Conservation (phyloP, 768 basidiomycete species). For the Lentinula edodes region DNA sequence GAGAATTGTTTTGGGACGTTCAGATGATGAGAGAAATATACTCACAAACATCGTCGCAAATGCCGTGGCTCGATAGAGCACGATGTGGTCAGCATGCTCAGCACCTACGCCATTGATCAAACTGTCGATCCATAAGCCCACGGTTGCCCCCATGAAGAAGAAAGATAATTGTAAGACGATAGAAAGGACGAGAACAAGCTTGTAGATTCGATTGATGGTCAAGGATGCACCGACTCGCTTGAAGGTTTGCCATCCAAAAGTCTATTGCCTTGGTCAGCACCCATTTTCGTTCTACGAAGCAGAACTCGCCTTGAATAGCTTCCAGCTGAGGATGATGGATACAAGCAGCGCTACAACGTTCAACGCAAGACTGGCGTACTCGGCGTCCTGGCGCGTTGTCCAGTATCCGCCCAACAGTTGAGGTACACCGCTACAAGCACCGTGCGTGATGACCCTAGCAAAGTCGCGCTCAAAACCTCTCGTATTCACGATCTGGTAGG, state of each 20-base stretch:
- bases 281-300: background rate
- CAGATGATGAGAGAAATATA: constrained; percentile 8
- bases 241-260: constrained; percentile 86
- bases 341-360: constrained; percentile 56
- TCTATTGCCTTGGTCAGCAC: constrained; percentile 24
- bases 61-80: constrained; percentile 49
- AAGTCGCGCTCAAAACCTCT: constrained; percentile 53
- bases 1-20: background rate
- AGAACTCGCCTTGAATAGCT: constrained; percentile 56
- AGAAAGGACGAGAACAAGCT: constrained; percentile 61
- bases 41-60: constrained; percentile 57
- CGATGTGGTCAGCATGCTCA: constrained; percentile 36
- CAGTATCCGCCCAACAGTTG: constrained; percentile 61
- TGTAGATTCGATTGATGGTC: constrained; percentile 71
- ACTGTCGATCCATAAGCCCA: constrained; percentile 75
- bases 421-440: constrained; percentile 52
- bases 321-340: constrained; percentile 66
- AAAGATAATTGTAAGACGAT: constrained; percentile 70
- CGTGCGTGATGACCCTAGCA: constrained; percentile 49
- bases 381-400: constrained; percentile 51
- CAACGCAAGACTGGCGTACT: constrained; percentile 57
- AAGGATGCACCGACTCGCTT: constrained; percentile 77
- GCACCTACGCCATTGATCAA: constrained; percentile 63
- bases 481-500: constrained; percentile 60
- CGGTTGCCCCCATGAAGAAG: constrained; percentile 70